Evolutionary conservation across 2,329 filamentous ascomycete genomes (phyloP).

Genomic region (Aphanoascus verrucosus): DNA sequence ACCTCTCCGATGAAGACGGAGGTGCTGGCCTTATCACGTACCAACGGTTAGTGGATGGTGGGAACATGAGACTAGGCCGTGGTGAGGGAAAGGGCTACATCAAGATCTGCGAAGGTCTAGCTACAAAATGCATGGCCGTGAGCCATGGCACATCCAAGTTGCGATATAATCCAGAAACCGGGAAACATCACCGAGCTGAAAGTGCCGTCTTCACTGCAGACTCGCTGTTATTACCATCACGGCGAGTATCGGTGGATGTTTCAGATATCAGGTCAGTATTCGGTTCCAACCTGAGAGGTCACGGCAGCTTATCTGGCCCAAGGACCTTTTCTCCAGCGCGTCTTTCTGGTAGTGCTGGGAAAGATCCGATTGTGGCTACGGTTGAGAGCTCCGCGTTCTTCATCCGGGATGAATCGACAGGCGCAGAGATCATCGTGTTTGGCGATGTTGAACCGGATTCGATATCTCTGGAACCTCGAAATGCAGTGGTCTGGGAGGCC

Average conservation of each 20-base stretch:
- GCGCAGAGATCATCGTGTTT: conserved; percentile 78
- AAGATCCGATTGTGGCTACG: conserved; percentile 23
- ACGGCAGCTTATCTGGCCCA: neutral
- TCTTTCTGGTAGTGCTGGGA: neutral
- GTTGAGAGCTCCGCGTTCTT: conserved; percentile 85
- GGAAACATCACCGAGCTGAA: conserved; percentile 50
- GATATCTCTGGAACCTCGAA: conserved; percentile 70
- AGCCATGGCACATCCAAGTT: conserved; percentile 86
- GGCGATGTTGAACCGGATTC: conserved; percentile 92
- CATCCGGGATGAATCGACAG: conserved; percentile 61
- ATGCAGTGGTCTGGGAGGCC: conserved; percentile 72
- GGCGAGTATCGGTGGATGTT: conserved; percentile 26
- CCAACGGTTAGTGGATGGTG: conserved; percentile 75
- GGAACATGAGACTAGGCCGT: conserved; percentile 70
- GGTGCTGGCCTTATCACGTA: conserved; percentile 89
- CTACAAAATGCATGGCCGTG: conserved; percentile 76
- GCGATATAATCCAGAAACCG: conserved; percentile 41
- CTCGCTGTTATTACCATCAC: conserved; percentile 38
- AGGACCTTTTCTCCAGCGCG: conserved; percentile 24
- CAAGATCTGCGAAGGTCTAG: conserved; percentile 76
- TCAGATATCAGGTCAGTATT: conserved; percentile 24
- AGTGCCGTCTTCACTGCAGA: conserved; percentile 36
- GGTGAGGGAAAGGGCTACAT: conserved; percentile 74
- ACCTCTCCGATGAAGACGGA: conserved; percentile 89
- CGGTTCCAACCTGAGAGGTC: conserved; percentile 8